Percentiles rank a stretch among this genome's conserved stretches.
Evolutionary conservation across 1,284 basidiomycete genomes (phyloP).

Genomic region (Leccinum variabile): DNA sequence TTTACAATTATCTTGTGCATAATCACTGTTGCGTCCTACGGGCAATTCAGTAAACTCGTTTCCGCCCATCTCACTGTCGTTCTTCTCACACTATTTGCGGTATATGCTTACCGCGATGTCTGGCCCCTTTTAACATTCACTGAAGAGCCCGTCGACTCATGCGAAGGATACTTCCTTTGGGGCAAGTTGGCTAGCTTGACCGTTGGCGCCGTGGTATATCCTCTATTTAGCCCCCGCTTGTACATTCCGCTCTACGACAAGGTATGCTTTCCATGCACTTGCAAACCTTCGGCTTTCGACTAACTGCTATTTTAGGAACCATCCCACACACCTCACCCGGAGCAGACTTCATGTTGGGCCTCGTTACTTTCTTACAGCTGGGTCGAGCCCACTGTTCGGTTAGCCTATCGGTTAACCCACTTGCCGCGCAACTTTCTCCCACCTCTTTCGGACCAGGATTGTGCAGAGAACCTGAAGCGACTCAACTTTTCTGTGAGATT

Average conservation of each 20-base stretch:
- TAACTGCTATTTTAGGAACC: background rate
- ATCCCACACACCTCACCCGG: background rate
- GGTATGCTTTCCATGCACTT: background rate
- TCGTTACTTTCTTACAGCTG: conserved; percentile 2
- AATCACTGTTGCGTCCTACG: background rate
- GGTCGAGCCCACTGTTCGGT: conserved; percentile 1
- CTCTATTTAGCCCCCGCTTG: background rate
- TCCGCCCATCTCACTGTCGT: background rate
- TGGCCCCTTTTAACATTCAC: conserved; percentile 51
- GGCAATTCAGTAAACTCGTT: conserved; percentile 1
- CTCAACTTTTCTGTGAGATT: background rate
- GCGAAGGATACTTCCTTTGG: conserved; percentile 33
- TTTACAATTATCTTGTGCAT: background rate
- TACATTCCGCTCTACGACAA: background rate
- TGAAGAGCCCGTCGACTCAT: conserved; percentile 23
- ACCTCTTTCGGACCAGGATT: background rate
- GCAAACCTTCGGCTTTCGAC: background rate
- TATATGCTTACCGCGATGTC: conserved; percentile 55
- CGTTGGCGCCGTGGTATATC: background rate
- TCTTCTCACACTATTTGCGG: conserved; percentile 27
- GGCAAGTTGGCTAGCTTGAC: conserved; percentile 4
- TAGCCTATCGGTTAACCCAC: background rate
- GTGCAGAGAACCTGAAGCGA: background rate
- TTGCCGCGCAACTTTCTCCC: background rate
- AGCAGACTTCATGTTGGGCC: conserved; percentile 2